Evolutionary conservation across 2,329 filamentous ascomycete genomes (phyloP).

Genomic region (Aspergillus pseudoterreus): DNA sequence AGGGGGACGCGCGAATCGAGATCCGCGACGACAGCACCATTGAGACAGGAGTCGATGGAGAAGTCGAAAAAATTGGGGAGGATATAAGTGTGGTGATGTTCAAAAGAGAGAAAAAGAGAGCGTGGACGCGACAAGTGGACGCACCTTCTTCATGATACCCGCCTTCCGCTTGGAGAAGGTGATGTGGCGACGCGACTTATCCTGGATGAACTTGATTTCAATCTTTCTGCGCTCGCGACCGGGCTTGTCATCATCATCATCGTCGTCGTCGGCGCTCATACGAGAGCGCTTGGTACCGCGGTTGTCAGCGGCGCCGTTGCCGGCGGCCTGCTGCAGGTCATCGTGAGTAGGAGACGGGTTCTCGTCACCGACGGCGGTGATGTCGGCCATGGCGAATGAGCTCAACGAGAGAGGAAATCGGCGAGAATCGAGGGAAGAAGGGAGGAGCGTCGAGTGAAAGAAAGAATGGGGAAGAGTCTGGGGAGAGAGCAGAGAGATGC

Average conservation of each 20-base stretch:
- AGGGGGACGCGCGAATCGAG: neutral
- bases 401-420: constrained; percentile 6
- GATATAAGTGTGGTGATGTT: constrained; percentile 5
- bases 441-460: constrained; percentile 6
- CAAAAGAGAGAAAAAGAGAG: constrained; percentile 2
- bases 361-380: constrained; percentile 72
- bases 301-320: constrained; percentile 70
- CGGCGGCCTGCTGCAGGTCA: constrained; percentile 55
- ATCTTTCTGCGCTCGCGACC: constrained; percentile 98
- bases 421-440: constrained; percentile 9
- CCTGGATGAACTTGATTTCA: constrained; percentile 99
- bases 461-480: constrained; percentile 14
- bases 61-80: neutral
- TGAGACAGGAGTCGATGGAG: neutral
- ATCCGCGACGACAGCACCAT: neutral
- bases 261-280: constrained; percentile 82
- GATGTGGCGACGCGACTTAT: constrained; percentile 98
- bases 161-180: constrained; percentile 99
- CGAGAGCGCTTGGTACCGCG: constrained; percentile 89
- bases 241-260: constrained; percentile 96
- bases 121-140: constrained; percentile 30
- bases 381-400: constrained; percentile 64
- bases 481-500: constrained; percentile 24
- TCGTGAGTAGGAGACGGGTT: constrained; percentile 73
- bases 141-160: constrained; percentile 99